Conservation (phyloP, 352 stramenopile species). For the Lagenidium giganteum region DNA sequence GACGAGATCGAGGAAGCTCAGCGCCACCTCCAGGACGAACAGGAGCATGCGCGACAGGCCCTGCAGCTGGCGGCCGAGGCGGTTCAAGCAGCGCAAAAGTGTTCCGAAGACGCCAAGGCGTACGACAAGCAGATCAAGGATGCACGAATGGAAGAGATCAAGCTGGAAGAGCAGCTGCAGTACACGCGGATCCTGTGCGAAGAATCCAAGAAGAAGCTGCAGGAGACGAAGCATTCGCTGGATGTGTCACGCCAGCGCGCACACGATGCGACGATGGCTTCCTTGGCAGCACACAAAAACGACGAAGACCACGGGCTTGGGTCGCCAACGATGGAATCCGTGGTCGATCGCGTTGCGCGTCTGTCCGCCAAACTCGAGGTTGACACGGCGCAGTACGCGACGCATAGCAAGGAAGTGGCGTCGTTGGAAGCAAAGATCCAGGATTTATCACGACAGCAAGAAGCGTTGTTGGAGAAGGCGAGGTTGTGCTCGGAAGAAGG, state of each 20-base stretch:
- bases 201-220: slow-evolving; percentile 20
- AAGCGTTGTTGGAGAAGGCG: slow-evolving; percentile 20
- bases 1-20: slow-evolving; percentile 79
- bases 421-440: slow-evolving; percentile 20
- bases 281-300: too few relatives aligned
- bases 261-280: slow-evolving; percentile 20
- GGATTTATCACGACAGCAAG: background rate
- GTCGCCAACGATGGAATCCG: background rate
- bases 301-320: slow-evolving; percentile 4
- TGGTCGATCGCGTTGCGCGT: slow-evolving; percentile 23
- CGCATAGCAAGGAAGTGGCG: slow-evolving; percentile 24
- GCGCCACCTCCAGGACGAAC: slow-evolving; percentile 34
- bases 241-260: slow-evolving; percentile 26
- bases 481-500: slow-evolving; percentile 28
- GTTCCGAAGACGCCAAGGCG: slow-evolving; percentile 21
- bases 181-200: slow-evolving; percentile 19
- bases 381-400: slow-evolving; percentile 37
- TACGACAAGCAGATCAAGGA: slow-evolving; percentile 28
- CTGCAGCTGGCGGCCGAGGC: slow-evolving; percentile 40
- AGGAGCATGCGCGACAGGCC: slow-evolving; percentile 28
- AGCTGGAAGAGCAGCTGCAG: slow-evolving; percentile 28
- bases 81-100: slow-evolving; percentile 26
- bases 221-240: slow-evolving; percentile 23
- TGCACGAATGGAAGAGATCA: slow-evolving; percentile 16
- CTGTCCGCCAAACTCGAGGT: slow-evolving; percentile 60